phyloP scores from a whole-genome alignment of 2,329 filamentous ascomycete genomes.

The Trichophyton rubrum region DNA sequence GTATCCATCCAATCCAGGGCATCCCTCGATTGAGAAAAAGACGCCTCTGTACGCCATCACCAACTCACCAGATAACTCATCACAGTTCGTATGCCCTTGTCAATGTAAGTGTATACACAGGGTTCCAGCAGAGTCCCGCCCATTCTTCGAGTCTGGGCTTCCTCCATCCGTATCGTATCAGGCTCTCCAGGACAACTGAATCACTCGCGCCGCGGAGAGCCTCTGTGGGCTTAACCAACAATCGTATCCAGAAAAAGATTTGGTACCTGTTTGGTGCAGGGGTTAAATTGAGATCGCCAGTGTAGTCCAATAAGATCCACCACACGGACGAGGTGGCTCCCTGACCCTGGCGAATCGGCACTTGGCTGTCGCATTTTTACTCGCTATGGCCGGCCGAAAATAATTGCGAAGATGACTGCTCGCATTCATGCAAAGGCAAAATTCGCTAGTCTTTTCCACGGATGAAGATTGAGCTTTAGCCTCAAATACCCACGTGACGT shows the following conservation, averaged over 20 bases:
- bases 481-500: neutral
- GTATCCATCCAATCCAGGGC: neutral
- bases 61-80: neutral
- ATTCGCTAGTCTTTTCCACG: neutral
- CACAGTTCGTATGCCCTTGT: neutral
- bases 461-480: neutral
- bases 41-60: neutral
- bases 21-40: neutral
- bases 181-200: too few species aligned
- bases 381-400: neutral
- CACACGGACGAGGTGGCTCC: neutral
- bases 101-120: neutral
- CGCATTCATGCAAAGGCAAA: neutral
- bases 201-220: neutral
- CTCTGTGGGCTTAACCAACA: neutral
- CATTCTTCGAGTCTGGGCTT: neutral
- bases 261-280: neutral
- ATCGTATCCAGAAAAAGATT: neutral
- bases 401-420: neutral
- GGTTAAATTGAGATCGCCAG: slow-evolving; percentile 3
- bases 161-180: too few species aligned
- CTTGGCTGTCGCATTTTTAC: neutral
- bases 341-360: neutral
- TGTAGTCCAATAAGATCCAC: slow-evolving; percentile 1
- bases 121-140: neutral